These are phyloP conservation scores for Gossypium davidsonii DNA, from an alignment of 441 rosid species.

Conservation along the genomic window DNA sequence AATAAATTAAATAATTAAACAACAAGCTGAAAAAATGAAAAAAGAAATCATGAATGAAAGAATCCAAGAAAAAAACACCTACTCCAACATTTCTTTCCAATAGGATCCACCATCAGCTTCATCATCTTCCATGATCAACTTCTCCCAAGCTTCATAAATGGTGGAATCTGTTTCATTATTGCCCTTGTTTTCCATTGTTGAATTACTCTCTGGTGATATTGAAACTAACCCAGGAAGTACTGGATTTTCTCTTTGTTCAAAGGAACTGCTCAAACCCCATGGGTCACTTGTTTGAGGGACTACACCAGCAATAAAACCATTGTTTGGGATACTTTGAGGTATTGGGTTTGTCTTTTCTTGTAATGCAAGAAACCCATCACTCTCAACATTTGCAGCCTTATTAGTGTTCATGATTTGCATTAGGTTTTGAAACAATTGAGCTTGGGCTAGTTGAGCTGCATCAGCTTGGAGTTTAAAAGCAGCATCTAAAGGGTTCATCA, in stretches of 20 bases:
- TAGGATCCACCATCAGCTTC: slow-evolving; percentile 40
- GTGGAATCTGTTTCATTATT: slow-evolving; percentile 22
- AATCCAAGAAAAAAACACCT: slow-evolving; percentile 11
- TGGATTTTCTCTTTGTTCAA: slow-evolving; percentile 19
- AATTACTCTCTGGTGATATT: slow-evolving; percentile 30
- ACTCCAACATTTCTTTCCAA: slow-evolving; percentile 61
- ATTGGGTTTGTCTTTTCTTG: slow-evolving; percentile 1
- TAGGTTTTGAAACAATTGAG: slow-evolving; percentile 43
- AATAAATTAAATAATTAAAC: neutral
- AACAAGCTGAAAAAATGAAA: neutral
- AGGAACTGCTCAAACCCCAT: slow-evolving; percentile 4
- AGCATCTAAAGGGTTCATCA: slow-evolving; percentile 29
- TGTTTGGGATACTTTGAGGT: slow-evolving; percentile 8
- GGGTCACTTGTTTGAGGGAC: slow-evolving; percentile 1
- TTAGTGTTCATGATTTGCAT: slow-evolving; percentile 30
- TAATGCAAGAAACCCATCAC: slow-evolving; percentile 10
- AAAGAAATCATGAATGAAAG: neutral
- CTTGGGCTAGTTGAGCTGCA: slow-evolving; percentile 46
- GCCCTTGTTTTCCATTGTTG: slow-evolving; percentile 26
- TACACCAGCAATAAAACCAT: neutral
- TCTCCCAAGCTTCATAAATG: slow-evolving; percentile 41
- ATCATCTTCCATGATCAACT: slow-evolving; percentile 43
- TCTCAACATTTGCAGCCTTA: slow-evolving; percentile 16
- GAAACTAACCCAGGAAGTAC: slow-evolving; percentile 35
- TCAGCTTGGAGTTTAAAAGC: slow-evolving; percentile 33